Base-by-base conservation (phyloP, 192 early-diverging fungal species). In the Gonapodya prolifera region DNA sequence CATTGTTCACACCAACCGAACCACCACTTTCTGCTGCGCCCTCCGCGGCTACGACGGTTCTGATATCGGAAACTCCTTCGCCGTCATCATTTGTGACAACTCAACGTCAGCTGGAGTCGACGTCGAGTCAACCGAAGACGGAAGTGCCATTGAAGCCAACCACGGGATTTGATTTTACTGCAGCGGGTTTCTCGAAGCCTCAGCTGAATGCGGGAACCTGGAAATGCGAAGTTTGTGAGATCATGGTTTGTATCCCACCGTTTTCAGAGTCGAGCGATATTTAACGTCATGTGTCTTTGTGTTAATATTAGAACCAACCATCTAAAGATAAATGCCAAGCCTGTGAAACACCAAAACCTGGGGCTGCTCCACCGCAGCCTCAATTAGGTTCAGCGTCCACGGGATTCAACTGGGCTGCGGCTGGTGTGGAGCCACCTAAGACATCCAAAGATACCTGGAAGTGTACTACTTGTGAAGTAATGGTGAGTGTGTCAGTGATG, bases 351-450 rank as follows among this genome's bases (percentile, higher is more conserved):
- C 45, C 45, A 16, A 61, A 61, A 61, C 45, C 45, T 61, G n/a
- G n/a, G n/a, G n/a, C n/a, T n/a, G n/a, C n/a, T n/a, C n/a, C n/a
- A n/a, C n/a, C n/a, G 23, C 45, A 61, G 8, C 45, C 45, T 61
- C 45, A 61, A 61, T 8, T 61, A 30, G 8, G 8, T 18, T 8
- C 71, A 73, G 18, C 31, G 18, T 32, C 16, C 8, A 13, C 28
- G 2, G 71, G 71, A 2, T 73, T 73, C 31, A 73, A 73, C 31
- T 73, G 71, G 71, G 71, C 71, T 30, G 71, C 71, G 29, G 71
- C 71, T 18, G 71, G 71, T 13, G 32, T 73, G 16, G 29, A 16
- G 31, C 8, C 71, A 13, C 71, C 71, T 8, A 73, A 18, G 31
- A 13, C 71, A 18, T 18, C 18, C 13, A 32, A 32, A 8, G 71